These are phyloP conservation scores for Lactifluus rugatus DNA, from an alignment of 768 basidiomycete species.

Conservation along the genomic window DNA sequence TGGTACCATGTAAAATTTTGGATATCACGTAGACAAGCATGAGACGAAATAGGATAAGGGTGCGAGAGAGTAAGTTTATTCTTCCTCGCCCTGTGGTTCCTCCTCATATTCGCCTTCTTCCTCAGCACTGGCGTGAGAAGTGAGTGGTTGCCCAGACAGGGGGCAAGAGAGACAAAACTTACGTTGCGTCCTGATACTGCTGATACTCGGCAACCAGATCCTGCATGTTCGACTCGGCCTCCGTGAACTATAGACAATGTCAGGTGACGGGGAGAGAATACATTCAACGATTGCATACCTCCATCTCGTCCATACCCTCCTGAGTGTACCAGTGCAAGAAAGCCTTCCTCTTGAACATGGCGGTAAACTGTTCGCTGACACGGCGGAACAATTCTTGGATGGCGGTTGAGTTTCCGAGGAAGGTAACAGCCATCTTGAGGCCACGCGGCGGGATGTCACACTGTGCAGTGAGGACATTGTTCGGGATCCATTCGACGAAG, in stretches of 20 bases:
- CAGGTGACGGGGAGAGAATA: background rate
- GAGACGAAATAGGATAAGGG: slow-evolving; percentile 7
- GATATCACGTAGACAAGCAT: slow-evolving; percentile 17
- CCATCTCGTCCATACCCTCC: slow-evolving; percentile 99
- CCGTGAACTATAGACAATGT: slow-evolving; percentile 58
- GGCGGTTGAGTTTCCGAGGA: slow-evolving; percentile 94
- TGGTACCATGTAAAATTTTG: slow-evolving; percentile 20
- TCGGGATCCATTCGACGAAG: slow-evolving; percentile 99
- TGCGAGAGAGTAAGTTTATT: slow-evolving; percentile 20
- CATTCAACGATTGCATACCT: slow-evolving; percentile 34
- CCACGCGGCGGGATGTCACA: slow-evolving; percentile 97
- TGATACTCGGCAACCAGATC: slow-evolving; percentile 98
- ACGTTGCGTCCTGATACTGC: slow-evolving; percentile 93
- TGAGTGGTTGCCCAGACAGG: slow-evolving; percentile 1
- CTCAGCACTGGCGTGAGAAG: slow-evolving; percentile 46
- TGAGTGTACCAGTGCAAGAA: slow-evolving; percentile 99
- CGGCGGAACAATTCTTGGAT: slow-evolving; percentile 99
- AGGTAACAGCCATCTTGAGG: slow-evolving; percentile 94
- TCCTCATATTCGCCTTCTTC: slow-evolving; percentile 89
- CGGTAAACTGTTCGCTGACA: slow-evolving; percentile 95
- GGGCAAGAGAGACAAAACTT: slow-evolving; percentile 28
- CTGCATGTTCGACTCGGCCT: slow-evolving; percentile 99
- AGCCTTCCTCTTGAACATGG: slow-evolving; percentile 99
- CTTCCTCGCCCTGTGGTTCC: slow-evolving; percentile 40
- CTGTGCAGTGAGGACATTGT: slow-evolving; percentile 96